Evolutionary conservation across 306 rosid genomes (phyloP), one percentile per base, ranked within the genome.

Genomic region (Bauhinia variegata): DNA sequence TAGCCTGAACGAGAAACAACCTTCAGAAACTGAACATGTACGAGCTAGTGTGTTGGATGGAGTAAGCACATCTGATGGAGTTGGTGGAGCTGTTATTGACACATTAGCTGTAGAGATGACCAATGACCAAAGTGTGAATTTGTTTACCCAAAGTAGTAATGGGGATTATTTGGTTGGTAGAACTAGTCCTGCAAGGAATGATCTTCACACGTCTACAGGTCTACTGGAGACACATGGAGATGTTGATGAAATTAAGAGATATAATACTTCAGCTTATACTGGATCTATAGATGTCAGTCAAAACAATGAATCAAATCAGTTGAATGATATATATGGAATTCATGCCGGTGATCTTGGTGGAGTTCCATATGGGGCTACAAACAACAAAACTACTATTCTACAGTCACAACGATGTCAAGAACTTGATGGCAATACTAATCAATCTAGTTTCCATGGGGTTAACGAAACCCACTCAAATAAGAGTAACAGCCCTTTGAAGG

Each of bases 51-150:
- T 82, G 51, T 71, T 72, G 1, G 82, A 79, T 53, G 95, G 84
- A 71, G 95, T 90, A 63, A 85, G 91, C 60, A 80, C 92, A 57
- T 88, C 96, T 37, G 89, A 75, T 75, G 82, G 79, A 57, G 50
- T 80, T 60, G 79, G 61, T 37, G 60, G 63, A 68, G 33, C 77
- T 73, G 54, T 61, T 75, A 18, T 36, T 38, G 85, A 81, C 59
- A 37, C 82, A 48, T 63, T 81, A 23, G 46, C 73, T 80, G 67
- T 60, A 5, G 85, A 63, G 60, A 67, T 43, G 7, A 73, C 68
- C 77, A 68, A 78, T 55, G 90, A 78, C 39, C 70, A 48, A 51
- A 78, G 48, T 14, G 33, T 39, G 62, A 32, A 69, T 67, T 68
- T 61, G 73, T 75, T 66, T 75, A 30, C 67, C 70, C 84, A 67